These are phyloP conservation scores for Umbelopsis vinacea DNA, from an alignment of 192 early-diverging fungal genomes.

Conservation along the genomic window DNA sequence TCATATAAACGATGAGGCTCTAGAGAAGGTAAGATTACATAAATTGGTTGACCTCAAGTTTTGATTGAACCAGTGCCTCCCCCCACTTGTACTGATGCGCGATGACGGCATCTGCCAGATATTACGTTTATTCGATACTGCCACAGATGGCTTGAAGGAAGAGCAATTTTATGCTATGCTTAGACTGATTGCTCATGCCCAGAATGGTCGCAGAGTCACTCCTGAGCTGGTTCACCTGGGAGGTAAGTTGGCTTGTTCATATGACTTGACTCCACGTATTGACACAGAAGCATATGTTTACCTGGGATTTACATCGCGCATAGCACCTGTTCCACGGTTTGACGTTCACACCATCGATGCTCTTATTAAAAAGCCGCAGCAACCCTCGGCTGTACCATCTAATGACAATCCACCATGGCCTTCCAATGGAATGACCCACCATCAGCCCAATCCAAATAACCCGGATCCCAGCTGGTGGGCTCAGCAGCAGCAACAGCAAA, in stretches of 20 bases:
- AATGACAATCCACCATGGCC: conserved; percentile 10
- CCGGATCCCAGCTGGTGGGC: background rate
- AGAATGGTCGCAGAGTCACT: conserved; percentile 39
- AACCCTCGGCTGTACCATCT: background rate
- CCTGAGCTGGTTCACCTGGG: conserved; percentile 37
- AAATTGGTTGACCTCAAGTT: background rate
- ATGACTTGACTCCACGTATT: background rate
- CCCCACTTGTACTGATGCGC: background rate
- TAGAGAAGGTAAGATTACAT: conserved; percentile 30
- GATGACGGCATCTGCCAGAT: conserved; percentile 27
- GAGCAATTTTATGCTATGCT: conserved; percentile 43
- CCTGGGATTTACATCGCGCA: background rate
- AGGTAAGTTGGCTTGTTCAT: conserved; percentile 24
- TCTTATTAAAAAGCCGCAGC: conserved; percentile 20
- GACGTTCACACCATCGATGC: conserved; percentile 22
- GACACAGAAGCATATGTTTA: background rate
- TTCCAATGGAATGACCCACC: background rate
- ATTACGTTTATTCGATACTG: conserved; percentile 34
- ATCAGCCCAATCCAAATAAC: background rate
- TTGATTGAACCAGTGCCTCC: background rate
- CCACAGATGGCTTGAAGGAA: conserved; percentile 29
- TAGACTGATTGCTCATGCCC: conserved; percentile 43
- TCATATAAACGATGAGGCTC: conserved; percentile 24
- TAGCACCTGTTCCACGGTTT: conserved; percentile 27
- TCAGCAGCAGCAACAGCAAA: background rate